phyloP scores from a whole-genome alignment of 2,329 filamentous ascomycete genomes.

The Alternaria arbusti region DNA sequence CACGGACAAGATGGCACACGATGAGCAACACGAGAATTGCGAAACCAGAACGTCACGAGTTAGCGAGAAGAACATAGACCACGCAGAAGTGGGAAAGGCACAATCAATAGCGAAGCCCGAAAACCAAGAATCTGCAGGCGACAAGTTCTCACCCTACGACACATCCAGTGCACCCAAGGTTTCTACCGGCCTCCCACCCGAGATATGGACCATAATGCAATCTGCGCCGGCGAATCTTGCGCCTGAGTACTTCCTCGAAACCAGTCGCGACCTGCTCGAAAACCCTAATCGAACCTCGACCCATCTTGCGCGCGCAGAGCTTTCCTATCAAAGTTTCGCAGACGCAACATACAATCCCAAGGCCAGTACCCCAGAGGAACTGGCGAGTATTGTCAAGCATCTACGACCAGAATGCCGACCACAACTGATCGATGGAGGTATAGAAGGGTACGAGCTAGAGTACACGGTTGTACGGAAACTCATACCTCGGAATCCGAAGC shows the following conservation, averaged over 20 bases:
- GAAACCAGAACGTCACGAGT: background rate
- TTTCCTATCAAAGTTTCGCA: constrained; percentile 63
- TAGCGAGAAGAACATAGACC: background rate
- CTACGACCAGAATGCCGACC: constrained; percentile 51
- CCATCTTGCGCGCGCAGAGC: constrained; percentile 79
- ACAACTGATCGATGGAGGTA: constrained; percentile 29
- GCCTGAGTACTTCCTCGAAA: constrained; percentile 66
- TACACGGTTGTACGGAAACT: constrained; percentile 76
- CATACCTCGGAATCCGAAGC: constrained; percentile 79
- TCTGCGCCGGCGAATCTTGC: constrained; percentile 65
- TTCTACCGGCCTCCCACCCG: constrained; percentile 39
- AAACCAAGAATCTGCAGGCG: constrained; percentile 1
- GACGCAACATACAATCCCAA: constrained; percentile 45
- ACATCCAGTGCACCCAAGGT: constrained; percentile 26
- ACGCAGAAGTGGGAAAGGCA: background rate
- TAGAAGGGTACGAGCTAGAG: constrained; percentile 53
- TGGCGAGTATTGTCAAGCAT: constrained; percentile 58
- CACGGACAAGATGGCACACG: background rate
- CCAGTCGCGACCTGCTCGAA: constrained; percentile 76
- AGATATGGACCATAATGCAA: constrained; percentile 48
- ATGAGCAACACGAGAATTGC: background rate
- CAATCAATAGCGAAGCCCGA: background rate
- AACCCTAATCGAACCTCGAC: constrained; percentile 83
- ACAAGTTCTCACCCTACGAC: constrained; percentile 46
- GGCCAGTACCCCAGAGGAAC: constrained; percentile 37